Percentiles rank a stretch among this genome's conserved stretches.
phyloP scores from a whole-genome alignment of 768 basidiomycete genomes.

The Gautieria morchelliformis region DNA sequence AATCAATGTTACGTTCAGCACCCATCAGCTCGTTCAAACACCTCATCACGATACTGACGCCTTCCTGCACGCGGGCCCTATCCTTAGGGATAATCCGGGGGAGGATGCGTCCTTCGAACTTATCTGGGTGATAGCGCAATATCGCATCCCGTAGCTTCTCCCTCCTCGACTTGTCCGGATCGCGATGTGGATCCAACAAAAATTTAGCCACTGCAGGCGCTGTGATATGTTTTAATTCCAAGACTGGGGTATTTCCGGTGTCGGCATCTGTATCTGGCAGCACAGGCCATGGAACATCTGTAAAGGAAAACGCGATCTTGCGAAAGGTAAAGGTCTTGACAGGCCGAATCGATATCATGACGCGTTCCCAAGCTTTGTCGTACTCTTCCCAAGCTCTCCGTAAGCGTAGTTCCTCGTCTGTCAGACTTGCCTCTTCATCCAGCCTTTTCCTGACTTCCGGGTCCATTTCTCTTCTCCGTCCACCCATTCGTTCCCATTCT shows the following conservation, averaged over 20 bases:
- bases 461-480: conserved; percentile 41
- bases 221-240: conserved; percentile 24
- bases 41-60: conserved; percentile 34
- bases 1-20: conserved; percentile 12
- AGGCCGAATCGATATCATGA: conserved; percentile 2
- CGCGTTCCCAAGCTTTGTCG: conserved; percentile 38
- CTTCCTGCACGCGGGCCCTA: conserved; percentile 28
- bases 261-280: neutral
- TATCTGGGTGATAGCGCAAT: conserved; percentile 6
- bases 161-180: neutral
- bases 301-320: conserved; percentile 28
- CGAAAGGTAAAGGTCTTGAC: conserved; percentile 23
- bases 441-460: conserved; percentile 39
- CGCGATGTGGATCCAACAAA: conserved; percentile 34
- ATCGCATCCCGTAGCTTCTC: neutral
- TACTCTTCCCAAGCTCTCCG: conserved; percentile 42
- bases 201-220: conserved; percentile 37
- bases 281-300: conserved; percentile 59
- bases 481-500: conserved; percentile 52
- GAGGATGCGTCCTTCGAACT: neutral
- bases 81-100: neutral
- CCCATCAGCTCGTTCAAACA: conserved; percentile 26
- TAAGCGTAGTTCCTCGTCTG: conserved; percentile 32
- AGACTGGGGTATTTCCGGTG: conserved; percentile 8
- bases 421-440: conserved; percentile 35